Percentiles rank a stretch among this genome's conserved stretches.
These are phyloP conservation scores for Elongisporangium undulatum DNA, from an alignment of 352 stramenopile genomes.

Conservation along the genomic window DNA sequence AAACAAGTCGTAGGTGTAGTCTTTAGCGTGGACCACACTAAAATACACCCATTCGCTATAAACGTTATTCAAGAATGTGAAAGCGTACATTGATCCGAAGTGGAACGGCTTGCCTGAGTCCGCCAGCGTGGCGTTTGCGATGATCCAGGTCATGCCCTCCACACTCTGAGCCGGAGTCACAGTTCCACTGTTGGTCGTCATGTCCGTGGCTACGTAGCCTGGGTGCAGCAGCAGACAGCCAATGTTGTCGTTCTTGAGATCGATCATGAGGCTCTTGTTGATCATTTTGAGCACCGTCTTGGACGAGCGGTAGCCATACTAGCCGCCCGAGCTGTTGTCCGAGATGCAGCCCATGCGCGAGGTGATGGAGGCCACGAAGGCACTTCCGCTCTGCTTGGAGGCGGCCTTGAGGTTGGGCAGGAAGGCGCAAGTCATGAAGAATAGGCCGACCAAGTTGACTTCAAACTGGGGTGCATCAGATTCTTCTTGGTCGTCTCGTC, in stretches of 20 bases:
- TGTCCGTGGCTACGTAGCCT: conserved; percentile 57
- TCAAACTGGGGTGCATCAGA: conserved; percentile 65
- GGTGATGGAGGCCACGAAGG: conserved; percentile 57
- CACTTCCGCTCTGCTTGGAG: conserved; percentile 19
- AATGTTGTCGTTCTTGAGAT: conserved; percentile 48
- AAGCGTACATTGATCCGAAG: conserved; percentile 8
- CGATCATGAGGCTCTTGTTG: conserved; percentile 40
- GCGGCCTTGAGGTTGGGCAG: conserved; percentile 44
- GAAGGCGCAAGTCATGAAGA: conserved; percentile 55
- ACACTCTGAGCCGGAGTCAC: conserved; percentile 22
- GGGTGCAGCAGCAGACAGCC: conserved; percentile 51
- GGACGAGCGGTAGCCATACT: conserved; percentile 72
- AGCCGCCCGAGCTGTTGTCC: conserved; percentile 36
- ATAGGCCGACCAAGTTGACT: conserved; percentile 66
- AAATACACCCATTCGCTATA: no score
- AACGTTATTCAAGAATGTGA: no score
- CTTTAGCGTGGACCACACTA: no score
- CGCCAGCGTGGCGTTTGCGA: conserved; percentile 18
- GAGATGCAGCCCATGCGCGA: conserved; percentile 61
- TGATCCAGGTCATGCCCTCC: conserved; percentile 18
- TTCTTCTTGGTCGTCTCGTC: conserved; percentile 40
- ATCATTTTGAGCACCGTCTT: conserved; percentile 82
- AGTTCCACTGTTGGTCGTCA: conserved; percentile 24
- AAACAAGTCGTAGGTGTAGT: no score
- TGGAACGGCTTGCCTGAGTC: conserved; percentile 35